Conservation (phyloP, 768 basidiomycete species). For the Phlebiopsis gigantea region DNA sequence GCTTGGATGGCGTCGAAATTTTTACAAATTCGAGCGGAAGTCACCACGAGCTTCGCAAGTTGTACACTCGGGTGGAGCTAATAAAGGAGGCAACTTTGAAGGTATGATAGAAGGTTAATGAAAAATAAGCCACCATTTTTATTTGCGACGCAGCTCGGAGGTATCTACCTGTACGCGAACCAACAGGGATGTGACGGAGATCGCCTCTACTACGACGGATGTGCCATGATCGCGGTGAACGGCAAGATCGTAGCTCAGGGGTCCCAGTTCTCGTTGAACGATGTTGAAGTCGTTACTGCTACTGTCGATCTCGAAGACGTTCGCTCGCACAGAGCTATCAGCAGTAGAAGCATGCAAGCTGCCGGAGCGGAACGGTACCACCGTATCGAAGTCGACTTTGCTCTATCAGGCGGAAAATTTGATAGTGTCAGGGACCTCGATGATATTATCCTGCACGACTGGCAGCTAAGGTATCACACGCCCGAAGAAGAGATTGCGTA, state of each 20-base stretch:
- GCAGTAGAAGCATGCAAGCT: constrained; percentile 88
- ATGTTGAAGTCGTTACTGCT: constrained; percentile 94
- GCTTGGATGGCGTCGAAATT: constrained; percentile 96
- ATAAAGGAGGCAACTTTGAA: constrained; percentile 97
- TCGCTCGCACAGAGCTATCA: constrained; percentile 78
- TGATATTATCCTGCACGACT: constrained; percentile 22
- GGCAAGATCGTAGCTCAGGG: constrained; percentile 92
- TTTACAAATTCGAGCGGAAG: constrained; percentile 98
- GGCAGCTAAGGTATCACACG: constrained; percentile 65
- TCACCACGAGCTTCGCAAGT: constrained; percentile 97
- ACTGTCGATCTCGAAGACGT: constrained; percentile 98
- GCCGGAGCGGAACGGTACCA: constrained; percentile 70
- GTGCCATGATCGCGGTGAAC: constrained; percentile 93
- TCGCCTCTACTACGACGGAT: constrained; percentile 96
- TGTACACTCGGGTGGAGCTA: constrained; percentile 84
- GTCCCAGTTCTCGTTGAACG: constrained; percentile 90
- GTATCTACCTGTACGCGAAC: constrained; percentile 96
- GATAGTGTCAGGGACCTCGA: constrained; percentile 43
- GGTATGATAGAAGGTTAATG: constrained; percentile 42
- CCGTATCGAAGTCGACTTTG: constrained; percentile 76
- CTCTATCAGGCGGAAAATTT: constrained; percentile 72
- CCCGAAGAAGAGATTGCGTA: constrained; percentile 99
- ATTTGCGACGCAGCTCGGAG: constrained; percentile 65
- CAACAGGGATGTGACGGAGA: constrained; percentile 99
- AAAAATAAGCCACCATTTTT: neutral